These are phyloP conservation scores for Inga leiocalycina DNA, from an alignment of 306 rosid species.

Conservation along the genomic window DNA sequence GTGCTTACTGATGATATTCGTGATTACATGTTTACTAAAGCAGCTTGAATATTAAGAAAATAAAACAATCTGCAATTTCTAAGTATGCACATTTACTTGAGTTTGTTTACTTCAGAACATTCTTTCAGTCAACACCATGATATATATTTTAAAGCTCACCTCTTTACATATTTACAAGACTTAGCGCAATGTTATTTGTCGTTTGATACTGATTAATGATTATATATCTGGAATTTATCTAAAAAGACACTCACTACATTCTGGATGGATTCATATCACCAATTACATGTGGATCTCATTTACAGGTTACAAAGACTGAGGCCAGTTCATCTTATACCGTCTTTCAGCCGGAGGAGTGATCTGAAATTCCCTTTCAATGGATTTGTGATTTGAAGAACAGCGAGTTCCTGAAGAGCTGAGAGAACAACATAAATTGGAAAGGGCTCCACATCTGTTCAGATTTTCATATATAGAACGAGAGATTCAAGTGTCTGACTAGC, in stretches of 20 bases:
- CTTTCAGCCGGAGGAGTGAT: not conserved
- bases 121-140: not conserved
- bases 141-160: not conserved
- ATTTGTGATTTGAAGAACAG: not conserved
- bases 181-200: not conserved
- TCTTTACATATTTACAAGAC: slow-evolving; percentile 7
- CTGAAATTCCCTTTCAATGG: not conserved
- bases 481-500: not conserved
- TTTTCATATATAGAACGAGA: not conserved
- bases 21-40: not conserved
- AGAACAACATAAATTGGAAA: not conserved
- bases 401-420: not conserved
- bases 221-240: not conserved
- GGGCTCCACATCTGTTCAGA: not conserved
- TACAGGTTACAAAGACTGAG: slow-evolving; percentile 10
- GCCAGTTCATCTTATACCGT: slow-evolving; percentile 7
- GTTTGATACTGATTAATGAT: not conserved
- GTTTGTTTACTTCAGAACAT: slow-evolving; percentile 3
- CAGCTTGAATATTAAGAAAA: not conserved
- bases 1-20: not conserved
- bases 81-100: not conserved
- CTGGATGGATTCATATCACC: not conserved
- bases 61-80: not conserved
- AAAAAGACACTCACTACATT: not conserved
- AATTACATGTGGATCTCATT: not conserved